Base-by-base conservation (phyloP, 345 rosid genomes). In the Heritiera fomes region DNA sequence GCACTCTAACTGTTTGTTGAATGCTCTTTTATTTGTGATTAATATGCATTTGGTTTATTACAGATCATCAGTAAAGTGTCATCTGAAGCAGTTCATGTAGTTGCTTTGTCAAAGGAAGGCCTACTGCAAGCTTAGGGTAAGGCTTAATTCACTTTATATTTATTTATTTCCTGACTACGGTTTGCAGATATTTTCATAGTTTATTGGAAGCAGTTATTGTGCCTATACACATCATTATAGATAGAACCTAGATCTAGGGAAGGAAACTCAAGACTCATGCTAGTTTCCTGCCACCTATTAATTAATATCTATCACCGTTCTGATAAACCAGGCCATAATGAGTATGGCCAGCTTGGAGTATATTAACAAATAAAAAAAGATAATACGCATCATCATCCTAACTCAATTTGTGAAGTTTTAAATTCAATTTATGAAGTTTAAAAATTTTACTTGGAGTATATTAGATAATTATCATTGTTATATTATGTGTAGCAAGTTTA, bases 271-370 rank as follows among this genome's bases (percentile, higher is more conserved):
- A 45, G 28, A 32, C 23, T 50, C 59, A 28, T 49, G 30, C 66
- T 64, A 60, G 73, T 83, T 78, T 76, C 52, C 40, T 79, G 50
- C 71, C 13, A 12, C n/a, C n/a, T n/a, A n/a, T n/a, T n/a, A n/a
- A n/a, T n/a, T 46, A 7, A 49, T 73, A 12, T 76, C 60, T 45
- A 65, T 79, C 47, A 23, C 59, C 82, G 67, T 71, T 86, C 72
- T 78, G 75, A 77, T 73, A 76, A 86, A 85, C 66, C 91, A 94
- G 98, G 99, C 82, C 92, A 96, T 87, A 94, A 96, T 80, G 98
- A 94, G 83, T 86, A 84, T 84, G 99, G 98, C 80, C 98, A 94
- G 80, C 98, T 96, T 80, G 99, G 99, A 78, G 90, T 98, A 86
- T 98, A 98, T 73, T 23, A 23, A 23, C 28, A 23, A 23, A 23